Conservation (phyloP, 139 green algal species). For the Pleodorina starrii region DNA sequence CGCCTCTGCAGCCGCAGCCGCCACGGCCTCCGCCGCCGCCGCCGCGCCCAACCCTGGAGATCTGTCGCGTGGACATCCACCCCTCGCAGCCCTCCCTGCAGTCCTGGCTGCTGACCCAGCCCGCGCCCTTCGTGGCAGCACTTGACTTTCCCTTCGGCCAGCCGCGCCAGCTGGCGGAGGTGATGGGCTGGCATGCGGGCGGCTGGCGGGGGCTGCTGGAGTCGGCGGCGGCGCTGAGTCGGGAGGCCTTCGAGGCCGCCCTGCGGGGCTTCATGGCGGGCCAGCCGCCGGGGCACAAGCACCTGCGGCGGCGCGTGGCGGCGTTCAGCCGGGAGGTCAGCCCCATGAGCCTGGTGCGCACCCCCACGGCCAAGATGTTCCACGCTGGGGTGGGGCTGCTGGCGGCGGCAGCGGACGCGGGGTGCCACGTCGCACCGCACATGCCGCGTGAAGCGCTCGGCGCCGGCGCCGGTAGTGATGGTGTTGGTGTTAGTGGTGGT, state of each 20-base stretch:
- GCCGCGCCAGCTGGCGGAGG: not conserved
- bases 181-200: not conserved
- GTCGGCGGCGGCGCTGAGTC: not conserved
- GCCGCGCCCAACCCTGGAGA: too few relatives aligned
- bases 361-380: not conserved
- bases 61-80: too few relatives aligned
- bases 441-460: not conserved
- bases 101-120: not conserved
- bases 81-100: too few relatives aligned
- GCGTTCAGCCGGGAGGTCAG: not conserved
- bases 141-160: constrained; percentile 2
- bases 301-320: not conserved
- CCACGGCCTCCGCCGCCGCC: too few relatives aligned
- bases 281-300: not conserved
- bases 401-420: not conserved
- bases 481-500: not conserved
- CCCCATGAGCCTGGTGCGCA: not conserved
- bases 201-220: not conserved
- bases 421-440: not conserved
- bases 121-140: not conserved
- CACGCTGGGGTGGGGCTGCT: not conserved
- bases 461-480: not conserved
- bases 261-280: not conserved
- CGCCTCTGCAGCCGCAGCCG: too few relatives aligned
- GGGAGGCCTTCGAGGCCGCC: not conserved